Percentiles rank a stretch among this genome's conserved stretches.
These are phyloP conservation scores for Ligustrum vulgare DNA, from an alignment of 257 asterid species.

Conservation along the genomic window DNA sequence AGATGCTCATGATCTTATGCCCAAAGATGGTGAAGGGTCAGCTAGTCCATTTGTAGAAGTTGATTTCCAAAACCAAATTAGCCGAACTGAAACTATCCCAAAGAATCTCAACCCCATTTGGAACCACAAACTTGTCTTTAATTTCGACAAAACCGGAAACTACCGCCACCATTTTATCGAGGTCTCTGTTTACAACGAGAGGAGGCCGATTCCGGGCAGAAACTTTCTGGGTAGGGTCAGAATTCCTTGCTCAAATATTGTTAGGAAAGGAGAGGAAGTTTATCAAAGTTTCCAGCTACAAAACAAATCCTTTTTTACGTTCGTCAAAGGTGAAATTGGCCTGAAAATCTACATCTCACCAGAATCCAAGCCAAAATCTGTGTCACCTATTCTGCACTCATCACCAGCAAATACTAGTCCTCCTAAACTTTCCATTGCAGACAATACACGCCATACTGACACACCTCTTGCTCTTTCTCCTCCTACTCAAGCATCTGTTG, in stretches of 20 bases:
- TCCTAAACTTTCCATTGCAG: background rate
- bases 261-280: slow-evolving; percentile 61
- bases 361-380: slow-evolving; percentile 32
- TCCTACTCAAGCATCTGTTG: slow-evolving; percentile 24
- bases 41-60: slow-evolving; percentile 69
- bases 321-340: slow-evolving; percentile 65
- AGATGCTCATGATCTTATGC: slow-evolving; percentile 75
- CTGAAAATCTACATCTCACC: slow-evolving; percentile 52
- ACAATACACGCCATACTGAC: slow-evolving; percentile 10
- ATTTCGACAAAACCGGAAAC: slow-evolving; percentile 38
- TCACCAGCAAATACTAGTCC: background rate
- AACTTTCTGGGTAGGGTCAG: slow-evolving; percentile 65
- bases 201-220: slow-evolving; percentile 48
- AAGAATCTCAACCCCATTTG: slow-evolving; percentile 71
- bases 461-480: slow-evolving; percentile 21
- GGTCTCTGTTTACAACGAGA: slow-evolving; percentile 60
- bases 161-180: slow-evolving; percentile 39
- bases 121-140: slow-evolving; percentile 60
- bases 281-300: slow-evolving; percentile 65
- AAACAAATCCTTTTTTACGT: slow-evolving; percentile 46
- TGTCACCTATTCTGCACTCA: background rate
- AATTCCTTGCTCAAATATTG: slow-evolving; percentile 61
- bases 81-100: slow-evolving; percentile 59
- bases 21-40: slow-evolving; percentile 75
- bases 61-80: slow-evolving; percentile 64